These are phyloP conservation scores for Scutellaria minor DNA, from an alignment of 257 asterid genomes.

Conservation along the genomic window DNA sequence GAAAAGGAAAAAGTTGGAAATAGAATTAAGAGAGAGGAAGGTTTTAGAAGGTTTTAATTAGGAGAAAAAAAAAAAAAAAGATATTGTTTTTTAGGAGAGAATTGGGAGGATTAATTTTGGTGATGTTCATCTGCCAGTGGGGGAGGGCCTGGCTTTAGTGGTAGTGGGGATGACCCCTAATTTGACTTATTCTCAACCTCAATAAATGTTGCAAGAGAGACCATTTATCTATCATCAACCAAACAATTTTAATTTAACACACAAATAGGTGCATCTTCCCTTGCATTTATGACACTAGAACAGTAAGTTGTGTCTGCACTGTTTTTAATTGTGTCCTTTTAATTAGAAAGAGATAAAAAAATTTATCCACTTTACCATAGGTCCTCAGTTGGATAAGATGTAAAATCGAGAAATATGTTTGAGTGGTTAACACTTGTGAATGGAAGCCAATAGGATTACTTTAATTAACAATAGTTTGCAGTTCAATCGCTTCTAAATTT, in stretches of 20 bases:
- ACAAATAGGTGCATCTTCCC: too few species aligned
- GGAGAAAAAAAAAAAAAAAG: constrained; percentile 7
- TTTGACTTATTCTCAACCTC: constrained; percentile 41
- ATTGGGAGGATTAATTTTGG: constrained; percentile 22
- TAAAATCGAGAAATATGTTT: too few species aligned
- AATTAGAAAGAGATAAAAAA: too few species aligned
- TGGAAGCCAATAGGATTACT: too few species aligned
- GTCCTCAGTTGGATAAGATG: too few species aligned
- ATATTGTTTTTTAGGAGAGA: not conserved
- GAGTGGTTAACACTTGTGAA: too few species aligned
- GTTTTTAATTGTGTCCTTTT: too few species aligned
- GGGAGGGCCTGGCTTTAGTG: constrained; percentile 44
- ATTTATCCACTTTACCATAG: too few species aligned
- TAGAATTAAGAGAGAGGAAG: not conserved
- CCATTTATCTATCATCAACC: constrained; percentile 21
- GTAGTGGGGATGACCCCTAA: constrained; percentile 37
- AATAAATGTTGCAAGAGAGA: constrained; percentile 34
- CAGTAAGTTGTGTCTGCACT: too few species aligned
- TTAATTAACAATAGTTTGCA: too few species aligned
- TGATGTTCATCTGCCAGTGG: constrained; percentile 20
- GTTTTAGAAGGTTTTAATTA: not conserved
- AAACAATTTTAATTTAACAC: not conserved
- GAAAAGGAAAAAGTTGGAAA: not conserved
- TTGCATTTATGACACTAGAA: not conserved
- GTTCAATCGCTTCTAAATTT: too few species aligned